A percentile compares a stretch with the other conserved stretches of the same genome.
These are phyloP conservation scores for Boletus vermiculosoides DNA, from an alignment of 768 basidiomycete genomes.

Conservation along the genomic window DNA sequence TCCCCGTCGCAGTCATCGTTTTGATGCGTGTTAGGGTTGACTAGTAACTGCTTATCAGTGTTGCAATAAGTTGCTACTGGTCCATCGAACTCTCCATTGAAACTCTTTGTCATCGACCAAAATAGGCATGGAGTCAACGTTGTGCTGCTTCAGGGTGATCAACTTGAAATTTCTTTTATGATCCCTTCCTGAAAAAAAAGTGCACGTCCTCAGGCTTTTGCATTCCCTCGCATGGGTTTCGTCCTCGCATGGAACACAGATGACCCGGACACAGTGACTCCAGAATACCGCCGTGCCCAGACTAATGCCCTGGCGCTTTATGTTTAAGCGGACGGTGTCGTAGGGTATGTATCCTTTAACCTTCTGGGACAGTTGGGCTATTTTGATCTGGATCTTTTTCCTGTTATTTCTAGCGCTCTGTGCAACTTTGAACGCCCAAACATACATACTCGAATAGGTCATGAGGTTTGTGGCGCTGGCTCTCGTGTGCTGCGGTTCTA, in stretches of 20 bases:
- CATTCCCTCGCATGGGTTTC: not conserved
- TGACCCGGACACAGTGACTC: not conserved
- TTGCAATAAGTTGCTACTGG: too few relatives aligned
- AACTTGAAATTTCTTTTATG: not conserved
- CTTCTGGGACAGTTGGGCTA: not conserved
- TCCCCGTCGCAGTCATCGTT: not conserved
- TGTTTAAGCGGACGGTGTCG: not conserved
- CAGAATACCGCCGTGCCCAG: not conserved
- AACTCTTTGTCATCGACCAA: too few relatives aligned
- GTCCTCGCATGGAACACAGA: not conserved
- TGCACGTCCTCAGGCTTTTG: not conserved
- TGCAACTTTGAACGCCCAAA: not conserved
- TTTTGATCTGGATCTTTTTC: not conserved
- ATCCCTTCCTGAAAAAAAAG: not conserved
- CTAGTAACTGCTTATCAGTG: too few relatives aligned
- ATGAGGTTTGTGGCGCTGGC: not conserved
- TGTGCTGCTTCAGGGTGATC: not conserved
- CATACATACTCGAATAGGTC: not conserved
- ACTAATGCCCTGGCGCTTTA: not conserved
- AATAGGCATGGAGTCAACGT: not conserved
- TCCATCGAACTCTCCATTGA: too few relatives aligned
- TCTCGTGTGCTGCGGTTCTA: not conserved
- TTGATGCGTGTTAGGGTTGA: not conserved
- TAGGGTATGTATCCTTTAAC: not conserved
- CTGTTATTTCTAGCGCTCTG: not conserved